Evolutionary conservation across 2,329 filamentous ascomycete species (phyloP), one percentile per base, ranked within the genome.

Genomic region (Cordyceps fumosorosea): DNA sequence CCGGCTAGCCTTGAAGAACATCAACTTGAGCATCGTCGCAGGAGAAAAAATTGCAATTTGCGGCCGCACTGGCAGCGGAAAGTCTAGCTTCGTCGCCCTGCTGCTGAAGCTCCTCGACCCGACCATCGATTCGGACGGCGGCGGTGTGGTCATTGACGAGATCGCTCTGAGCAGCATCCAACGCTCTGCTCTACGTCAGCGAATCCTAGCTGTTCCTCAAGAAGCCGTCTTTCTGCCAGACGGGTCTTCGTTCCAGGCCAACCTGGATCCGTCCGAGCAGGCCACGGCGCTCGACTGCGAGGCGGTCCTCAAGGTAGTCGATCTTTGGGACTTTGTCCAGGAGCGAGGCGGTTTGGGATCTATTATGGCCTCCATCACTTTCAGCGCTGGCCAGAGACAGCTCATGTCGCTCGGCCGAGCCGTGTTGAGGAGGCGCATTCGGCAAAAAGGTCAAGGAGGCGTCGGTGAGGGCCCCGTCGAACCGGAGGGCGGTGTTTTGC

Each of bases 1-100:
- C 11, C 53, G 44, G 10, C 63, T 64, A 14, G 67, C 70, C 3
- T 66, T 75, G 14, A 63, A 66, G 12, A 54, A 68, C 10, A 45
- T 75, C 4, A 65, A 64, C 11, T 62, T 76, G 6, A 67, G 65
- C 8, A 69, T 75, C 55, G 3, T 67, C 71, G 59, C 47, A 12
- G 60, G 54, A 10, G 34, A 62, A 40, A 73, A 72, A 53, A 63
- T 59, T 32, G 56, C 56, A 3, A 10, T 63, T 2, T 59, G 55
- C n/a, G 50, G 57, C 14, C 51, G 62, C n/a, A 48, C 62, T 6
- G 50, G 56, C 18, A 63, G 62, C 22, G 62, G 62, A 16, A 60
- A 63, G 22, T 60, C 56, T 8, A 54, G 50, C 26, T 20, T 60
- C n/a, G n/a, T 60, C 12, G 50, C 57, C 18, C 57, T 63, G 0